Evolutionary conservation across 257 asterid genomes (phyloP).

Genomic region (Penstemon eatonii): DNA sequence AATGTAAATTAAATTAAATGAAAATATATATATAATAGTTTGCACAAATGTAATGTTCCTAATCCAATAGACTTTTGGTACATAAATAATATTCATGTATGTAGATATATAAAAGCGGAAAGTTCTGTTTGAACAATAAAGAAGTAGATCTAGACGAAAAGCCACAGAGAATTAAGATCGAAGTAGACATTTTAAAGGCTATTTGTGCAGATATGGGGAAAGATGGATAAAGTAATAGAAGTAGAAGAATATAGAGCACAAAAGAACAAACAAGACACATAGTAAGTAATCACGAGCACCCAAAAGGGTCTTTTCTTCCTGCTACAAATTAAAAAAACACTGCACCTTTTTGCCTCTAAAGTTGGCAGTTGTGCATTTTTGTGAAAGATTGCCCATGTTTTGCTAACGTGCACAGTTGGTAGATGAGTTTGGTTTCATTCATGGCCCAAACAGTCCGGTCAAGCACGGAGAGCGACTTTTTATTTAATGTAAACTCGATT

Average conservation of each 20-base stretch:
- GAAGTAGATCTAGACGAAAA: not conserved
- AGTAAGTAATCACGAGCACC: conserved; percentile 39
- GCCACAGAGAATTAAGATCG: too few relatives aligned
- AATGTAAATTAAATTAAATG: too few relatives aligned
- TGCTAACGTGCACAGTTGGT: conserved; percentile 32
- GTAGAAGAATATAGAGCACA: conserved; percentile 25
- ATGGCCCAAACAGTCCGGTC: conserved; percentile 7
- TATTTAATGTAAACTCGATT: not conserved
- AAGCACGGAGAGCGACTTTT: conserved; percentile 13
- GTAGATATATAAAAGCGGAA: not conserved
- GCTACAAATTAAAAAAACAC: not conserved
- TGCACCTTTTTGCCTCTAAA: not conserved
- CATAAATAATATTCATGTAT: too few relatives aligned
- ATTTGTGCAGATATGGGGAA: conserved; percentile 32
- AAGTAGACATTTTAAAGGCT: not conserved
- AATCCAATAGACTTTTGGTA: too few relatives aligned
- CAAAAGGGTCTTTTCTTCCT: conserved; percentile 2
- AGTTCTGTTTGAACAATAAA: not conserved
- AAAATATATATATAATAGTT: too few relatives aligned
- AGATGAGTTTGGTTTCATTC: conserved; percentile 28
- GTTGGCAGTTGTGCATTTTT: conserved; percentile 22
- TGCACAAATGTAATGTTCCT: too few relatives aligned
- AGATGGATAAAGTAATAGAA: conserved; percentile 29
- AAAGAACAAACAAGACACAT: conserved; percentile 32
- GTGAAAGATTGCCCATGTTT: not conserved